Conservation (phyloP, 768 basidiomycete species). For the Boletellus ananas region DNA sequence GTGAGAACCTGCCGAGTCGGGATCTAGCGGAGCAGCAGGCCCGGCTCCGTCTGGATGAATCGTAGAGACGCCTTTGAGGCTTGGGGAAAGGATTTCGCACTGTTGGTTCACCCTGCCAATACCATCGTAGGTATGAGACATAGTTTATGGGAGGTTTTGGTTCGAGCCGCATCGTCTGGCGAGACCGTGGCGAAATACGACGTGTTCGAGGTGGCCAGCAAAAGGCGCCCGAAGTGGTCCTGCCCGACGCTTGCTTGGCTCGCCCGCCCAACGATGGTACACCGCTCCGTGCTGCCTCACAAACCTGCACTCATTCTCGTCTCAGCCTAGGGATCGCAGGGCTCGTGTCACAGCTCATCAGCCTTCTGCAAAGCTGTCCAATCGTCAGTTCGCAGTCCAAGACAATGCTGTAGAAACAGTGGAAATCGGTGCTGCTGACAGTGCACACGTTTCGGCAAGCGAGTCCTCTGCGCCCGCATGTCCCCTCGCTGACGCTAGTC, state of each 20-base stretch:
- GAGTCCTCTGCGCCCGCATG: not conserved
- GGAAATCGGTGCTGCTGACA: constrained; percentile 37
- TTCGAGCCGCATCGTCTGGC: too few relatives aligned
- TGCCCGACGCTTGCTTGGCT: too few relatives aligned
- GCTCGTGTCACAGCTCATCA: constrained; percentile 46
- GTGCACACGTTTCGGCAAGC: constrained; percentile 40
- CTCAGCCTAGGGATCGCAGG: constrained; percentile 36
- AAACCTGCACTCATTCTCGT: constrained; percentile 9
- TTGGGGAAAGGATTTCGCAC: not conserved
- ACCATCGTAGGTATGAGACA: too few relatives aligned
- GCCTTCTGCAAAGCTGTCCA: constrained; percentile 47
- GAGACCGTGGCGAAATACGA: too few relatives aligned
- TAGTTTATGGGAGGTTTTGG: too few relatives aligned
- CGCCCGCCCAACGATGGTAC: constrained; percentile 25
- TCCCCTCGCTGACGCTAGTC: not conserved
- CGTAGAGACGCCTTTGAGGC: not conserved
- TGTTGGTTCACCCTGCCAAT: too few relatives aligned
- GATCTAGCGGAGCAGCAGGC: not conserved
- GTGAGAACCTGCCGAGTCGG: constrained; percentile 1
- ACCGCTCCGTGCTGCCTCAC: not conserved
- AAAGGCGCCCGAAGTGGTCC: too few relatives aligned
- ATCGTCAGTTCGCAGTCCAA: constrained; percentile 48
- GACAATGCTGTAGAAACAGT: constrained; percentile 47
- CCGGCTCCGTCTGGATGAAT: constrained; percentile 7
- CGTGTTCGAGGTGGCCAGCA: not conserved